Percentiles rank a stretch among this genome's conserved stretches.
Evolutionary conservation across 352 stramenopile genomes (phyloP).

Genomic region (Blastocystis sp.): DNA sequence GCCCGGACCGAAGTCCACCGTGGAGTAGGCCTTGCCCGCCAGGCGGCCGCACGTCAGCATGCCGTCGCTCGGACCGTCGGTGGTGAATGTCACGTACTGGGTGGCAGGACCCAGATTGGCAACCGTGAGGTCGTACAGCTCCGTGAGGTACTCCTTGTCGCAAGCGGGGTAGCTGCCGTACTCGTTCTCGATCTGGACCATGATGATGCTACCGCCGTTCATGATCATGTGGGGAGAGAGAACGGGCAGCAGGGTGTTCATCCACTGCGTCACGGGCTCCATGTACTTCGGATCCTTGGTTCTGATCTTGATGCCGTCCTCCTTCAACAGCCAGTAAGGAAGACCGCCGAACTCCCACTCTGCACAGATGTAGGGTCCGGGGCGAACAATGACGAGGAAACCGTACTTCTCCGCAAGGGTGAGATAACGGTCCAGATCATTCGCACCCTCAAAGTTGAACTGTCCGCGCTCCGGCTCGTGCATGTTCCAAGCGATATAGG

Average conservation of each 20-base stretch:
- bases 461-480: slow-evolving; percentile 73
- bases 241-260: slow-evolving; percentile 72
- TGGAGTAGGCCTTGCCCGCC: slow-evolving; percentile 67
- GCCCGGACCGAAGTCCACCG: slow-evolving; percentile 71
- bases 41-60: slow-evolving; percentile 67
- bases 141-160: slow-evolving; percentile 69
- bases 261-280: slow-evolving; percentile 72
- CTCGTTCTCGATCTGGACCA: slow-evolving; percentile 79
- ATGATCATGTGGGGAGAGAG: slow-evolving; percentile 72
- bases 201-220: slow-evolving; percentile 76
- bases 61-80: slow-evolving; percentile 68
- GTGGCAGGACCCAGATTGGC: slow-evolving; percentile 70
- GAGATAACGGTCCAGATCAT: slow-evolving; percentile 71
- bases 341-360: slow-evolving; percentile 78
- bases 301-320: slow-evolving; percentile 74
- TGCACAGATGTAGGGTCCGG: slow-evolving; percentile 77
- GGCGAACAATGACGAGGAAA: slow-evolving; percentile 76
- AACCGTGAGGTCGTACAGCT: slow-evolving; percentile 60
- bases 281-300: slow-evolving; percentile 74
- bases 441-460: slow-evolving; percentile 70
- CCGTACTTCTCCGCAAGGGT: slow-evolving; percentile 55
- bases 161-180: slow-evolving; percentile 72
- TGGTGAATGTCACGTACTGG: slow-evolving; percentile 71
- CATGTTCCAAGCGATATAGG: slow-evolving; percentile 75
- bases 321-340: slow-evolving; percentile 75